Conservation (phyloP, 2,329 filamentous ascomycete species). For the Cercospora citrullina region DNA sequence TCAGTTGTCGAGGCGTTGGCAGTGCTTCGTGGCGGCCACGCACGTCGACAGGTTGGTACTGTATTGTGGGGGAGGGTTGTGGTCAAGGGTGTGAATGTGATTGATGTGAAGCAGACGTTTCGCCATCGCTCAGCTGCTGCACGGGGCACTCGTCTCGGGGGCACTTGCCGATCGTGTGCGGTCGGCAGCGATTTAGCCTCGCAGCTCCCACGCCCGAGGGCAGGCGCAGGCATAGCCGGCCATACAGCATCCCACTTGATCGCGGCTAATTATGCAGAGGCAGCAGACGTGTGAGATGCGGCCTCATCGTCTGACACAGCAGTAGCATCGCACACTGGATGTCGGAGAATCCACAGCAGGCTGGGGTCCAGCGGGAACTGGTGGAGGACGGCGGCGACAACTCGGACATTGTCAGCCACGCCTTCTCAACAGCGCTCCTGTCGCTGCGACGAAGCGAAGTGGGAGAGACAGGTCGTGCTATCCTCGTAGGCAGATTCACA, state of each 20-base stretch:
- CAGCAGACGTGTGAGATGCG: neutral
- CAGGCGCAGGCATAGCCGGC: neutral
- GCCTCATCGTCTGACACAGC: no score
- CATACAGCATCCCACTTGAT: neutral
- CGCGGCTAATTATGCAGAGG: neutral
- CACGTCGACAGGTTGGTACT: neutral
- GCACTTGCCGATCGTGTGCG: neutral
- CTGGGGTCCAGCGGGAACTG: conserved; percentile 2
- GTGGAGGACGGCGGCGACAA: conserved; percentile 5
- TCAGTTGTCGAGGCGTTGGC: neutral
- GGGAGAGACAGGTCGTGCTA: neutral
- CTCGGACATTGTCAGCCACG: neutral
- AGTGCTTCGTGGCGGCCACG: neutral
- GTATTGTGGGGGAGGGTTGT: neutral
- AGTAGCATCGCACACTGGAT: neutral
- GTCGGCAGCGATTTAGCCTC: neutral
- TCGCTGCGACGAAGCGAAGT: neutral
- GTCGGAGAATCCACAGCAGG: neutral
- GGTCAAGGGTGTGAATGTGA: neutral
- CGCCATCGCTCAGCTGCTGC: neutral
- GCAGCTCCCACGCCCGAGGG: neutral
- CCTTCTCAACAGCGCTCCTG: neutral
- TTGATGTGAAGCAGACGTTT: neutral
- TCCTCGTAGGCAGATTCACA: neutral
- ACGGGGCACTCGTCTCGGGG: neutral